These are phyloP conservation scores for Viola pubescens DNA, from an alignment of 441 rosid genomes.

Conservation along the genomic window DNA sequence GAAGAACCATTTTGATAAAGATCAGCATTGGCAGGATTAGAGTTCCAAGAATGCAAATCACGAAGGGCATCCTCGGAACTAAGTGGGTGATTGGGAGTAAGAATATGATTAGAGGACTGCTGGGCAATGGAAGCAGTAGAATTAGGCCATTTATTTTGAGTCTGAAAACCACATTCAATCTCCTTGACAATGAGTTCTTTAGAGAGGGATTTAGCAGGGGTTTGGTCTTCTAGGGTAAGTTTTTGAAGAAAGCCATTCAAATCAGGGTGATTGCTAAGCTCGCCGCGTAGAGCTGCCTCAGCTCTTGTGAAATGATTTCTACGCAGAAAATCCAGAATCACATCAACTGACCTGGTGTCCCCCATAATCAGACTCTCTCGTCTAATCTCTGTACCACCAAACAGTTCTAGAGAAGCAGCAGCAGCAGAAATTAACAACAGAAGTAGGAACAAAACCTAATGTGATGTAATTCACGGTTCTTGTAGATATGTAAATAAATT, in stretches of 20 bases:
- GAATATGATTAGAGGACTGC: conserved; percentile 10
- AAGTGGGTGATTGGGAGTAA: conserved; percentile 34
- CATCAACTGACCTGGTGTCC: conserved; percentile 54
- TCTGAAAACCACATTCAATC: conserved; percentile 62
- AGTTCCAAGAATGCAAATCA: conserved; percentile 59
- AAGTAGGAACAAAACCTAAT: too few species aligned
- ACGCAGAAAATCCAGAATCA: conserved; percentile 66
- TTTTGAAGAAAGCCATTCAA: conserved; percentile 63
- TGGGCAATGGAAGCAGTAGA: conserved; percentile 39
- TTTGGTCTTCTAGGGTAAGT: conserved; percentile 49
- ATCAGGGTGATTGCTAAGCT: conserved; percentile 60
- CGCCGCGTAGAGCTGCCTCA: conserved; percentile 85
- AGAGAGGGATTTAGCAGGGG: conserved; percentile 33
- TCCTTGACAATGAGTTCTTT: conserved; percentile 88
- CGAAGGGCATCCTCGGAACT: conserved; percentile 42
- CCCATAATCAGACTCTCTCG: conserved; percentile 36
- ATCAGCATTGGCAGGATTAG: conserved; percentile 41
- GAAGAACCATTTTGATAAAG: conserved; percentile 30
- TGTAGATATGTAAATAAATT: too few species aligned
- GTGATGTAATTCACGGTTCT: too few species aligned
- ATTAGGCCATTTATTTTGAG: conserved; percentile 50
- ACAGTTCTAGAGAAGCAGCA: too few species aligned
- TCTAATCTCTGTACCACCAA: too few species aligned
- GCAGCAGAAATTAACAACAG: too few species aligned
- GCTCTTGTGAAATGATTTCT: conserved; percentile 71